phyloP scores from a whole-genome alignment of 345 rosid genomes.

The Linum lewisii region DNA sequence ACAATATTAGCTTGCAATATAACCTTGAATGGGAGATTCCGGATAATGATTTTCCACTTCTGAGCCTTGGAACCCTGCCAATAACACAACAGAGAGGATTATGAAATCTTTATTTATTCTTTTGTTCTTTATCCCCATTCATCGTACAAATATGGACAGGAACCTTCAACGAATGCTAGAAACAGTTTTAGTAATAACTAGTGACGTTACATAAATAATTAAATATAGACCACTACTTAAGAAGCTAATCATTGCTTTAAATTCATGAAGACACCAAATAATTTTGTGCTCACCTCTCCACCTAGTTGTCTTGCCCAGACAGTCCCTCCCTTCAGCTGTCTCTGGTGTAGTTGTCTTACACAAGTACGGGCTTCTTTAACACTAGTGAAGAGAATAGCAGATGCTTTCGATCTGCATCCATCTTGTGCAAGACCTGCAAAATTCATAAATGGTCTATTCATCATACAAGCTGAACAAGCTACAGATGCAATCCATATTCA shows the following conservation, averaged over 20 bases:
- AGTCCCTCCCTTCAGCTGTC: constrained; percentile 46
- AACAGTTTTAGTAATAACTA: too few species aligned
- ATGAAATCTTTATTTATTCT: too few species aligned
- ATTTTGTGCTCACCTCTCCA: constrained; percentile 60
- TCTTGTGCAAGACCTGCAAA: constrained; percentile 75
- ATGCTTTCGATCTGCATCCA: constrained; percentile 81
- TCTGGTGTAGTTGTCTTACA: constrained; percentile 56
- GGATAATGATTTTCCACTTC: constrained; percentile 87
- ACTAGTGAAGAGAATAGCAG: constrained; percentile 75
- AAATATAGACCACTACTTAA: too few species aligned
- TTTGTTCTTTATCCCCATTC: not conserved
- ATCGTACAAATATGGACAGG: too few species aligned
- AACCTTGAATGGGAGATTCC: constrained; percentile 94
- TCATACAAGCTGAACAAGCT: constrained; percentile 11
- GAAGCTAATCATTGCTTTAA: not conserved
- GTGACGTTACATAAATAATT: too few species aligned
- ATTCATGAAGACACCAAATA: not conserved
- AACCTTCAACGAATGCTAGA: too few species aligned
- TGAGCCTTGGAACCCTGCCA: constrained; percentile 89
- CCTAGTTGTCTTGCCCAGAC: constrained; percentile 98
- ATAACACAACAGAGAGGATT: constrained; percentile 10
- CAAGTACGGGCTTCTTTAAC: constrained; percentile 67
- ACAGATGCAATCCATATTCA: constrained; percentile 1
- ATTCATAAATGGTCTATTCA: constrained; percentile 5
- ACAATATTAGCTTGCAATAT: constrained; percentile 9